A percentile compares a stretch with the other conserved stretches of the same genome.
phyloP scores from a whole-genome alignment of 2,329 filamentous ascomycete genomes.

The Beauveria sp. region DNA sequence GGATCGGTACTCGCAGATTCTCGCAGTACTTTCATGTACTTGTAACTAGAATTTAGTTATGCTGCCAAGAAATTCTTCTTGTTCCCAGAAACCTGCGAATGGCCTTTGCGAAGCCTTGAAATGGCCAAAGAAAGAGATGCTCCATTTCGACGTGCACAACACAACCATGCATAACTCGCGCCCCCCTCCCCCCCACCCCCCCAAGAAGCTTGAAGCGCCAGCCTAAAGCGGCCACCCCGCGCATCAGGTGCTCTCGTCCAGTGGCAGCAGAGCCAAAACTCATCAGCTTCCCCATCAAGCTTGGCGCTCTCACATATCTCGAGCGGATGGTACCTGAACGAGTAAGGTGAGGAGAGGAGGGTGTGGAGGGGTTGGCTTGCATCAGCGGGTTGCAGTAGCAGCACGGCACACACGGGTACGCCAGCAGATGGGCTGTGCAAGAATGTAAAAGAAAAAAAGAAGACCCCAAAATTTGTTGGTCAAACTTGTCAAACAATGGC shows the following conservation, averaged over 20 bases:
- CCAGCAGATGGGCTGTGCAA: conserved; percentile 1
- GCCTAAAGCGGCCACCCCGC: background rate
- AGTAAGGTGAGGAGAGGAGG: background rate
- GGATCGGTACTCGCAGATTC: no score
- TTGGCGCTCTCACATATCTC: background rate
- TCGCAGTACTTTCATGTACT: no score
- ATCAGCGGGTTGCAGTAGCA: background rate
- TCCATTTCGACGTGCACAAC: background rate
- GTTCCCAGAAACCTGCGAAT: no score
- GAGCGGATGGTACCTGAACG: background rate
- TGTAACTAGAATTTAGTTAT: no score
- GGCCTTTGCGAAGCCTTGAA: no score
- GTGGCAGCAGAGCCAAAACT: conserved; percentile 5
- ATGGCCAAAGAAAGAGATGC: background rate
- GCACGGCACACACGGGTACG: background rate
- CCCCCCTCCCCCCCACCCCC: background rate
- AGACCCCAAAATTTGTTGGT: background rate
- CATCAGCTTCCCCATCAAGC: conserved; percentile 5
- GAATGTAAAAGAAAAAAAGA: background rate
- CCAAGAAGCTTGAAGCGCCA: no score
- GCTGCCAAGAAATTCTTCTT: no score
- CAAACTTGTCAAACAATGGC: no score
- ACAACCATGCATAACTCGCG: background rate
- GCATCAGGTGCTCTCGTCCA: background rate
- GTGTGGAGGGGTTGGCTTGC: background rate